Conservation (phyloP, 441 rosid species). For the Pelargonium fulgidum region DNA sequence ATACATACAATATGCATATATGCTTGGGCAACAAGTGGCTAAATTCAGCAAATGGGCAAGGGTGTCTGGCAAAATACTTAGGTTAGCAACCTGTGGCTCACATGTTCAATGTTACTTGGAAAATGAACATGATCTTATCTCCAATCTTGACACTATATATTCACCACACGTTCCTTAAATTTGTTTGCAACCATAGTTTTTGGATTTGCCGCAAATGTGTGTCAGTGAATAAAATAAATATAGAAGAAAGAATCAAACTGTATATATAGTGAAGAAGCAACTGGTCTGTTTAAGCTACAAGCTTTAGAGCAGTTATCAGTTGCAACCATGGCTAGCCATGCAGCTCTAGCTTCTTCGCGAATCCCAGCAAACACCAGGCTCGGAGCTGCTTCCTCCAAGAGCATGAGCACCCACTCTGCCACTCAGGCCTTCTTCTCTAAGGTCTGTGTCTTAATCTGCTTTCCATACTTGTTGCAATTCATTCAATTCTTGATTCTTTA, state of each 20-base stretch:
- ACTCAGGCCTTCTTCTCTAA: slow-evolving; percentile 57
- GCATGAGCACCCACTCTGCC: slow-evolving; percentile 37
- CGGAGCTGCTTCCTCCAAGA: slow-evolving; percentile 39
- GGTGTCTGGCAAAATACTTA: too few relatives aligned
- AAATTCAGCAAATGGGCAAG: too few relatives aligned
- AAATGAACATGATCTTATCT: slow-evolving; percentile 1
- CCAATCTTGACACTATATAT: not conserved
- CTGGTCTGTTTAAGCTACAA: slow-evolving; percentile 16
- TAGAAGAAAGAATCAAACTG: slow-evolving; percentile 12
- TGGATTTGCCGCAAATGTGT: not conserved
- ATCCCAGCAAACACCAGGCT: slow-evolving; percentile 54
- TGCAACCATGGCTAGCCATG: slow-evolving; percentile 78
- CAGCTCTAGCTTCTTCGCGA: slow-evolving; percentile 85
- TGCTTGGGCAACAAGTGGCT: too few relatives aligned
- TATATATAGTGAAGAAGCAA: slow-evolving; percentile 24
- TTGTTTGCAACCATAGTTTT: too few relatives aligned
- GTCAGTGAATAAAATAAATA: not conserved
- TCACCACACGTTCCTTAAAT: not conserved
- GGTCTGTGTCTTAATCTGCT: slow-evolving; percentile 34
- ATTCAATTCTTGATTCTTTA: not conserved
- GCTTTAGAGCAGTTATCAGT: slow-evolving; percentile 18
- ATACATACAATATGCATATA: too few relatives aligned
- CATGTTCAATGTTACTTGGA: too few relatives aligned
- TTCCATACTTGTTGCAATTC: too few relatives aligned
- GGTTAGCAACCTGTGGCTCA: not conserved